Conservation (phyloP, 768 basidiomycete species). For the Phlegmacium glaucopus region DNA sequence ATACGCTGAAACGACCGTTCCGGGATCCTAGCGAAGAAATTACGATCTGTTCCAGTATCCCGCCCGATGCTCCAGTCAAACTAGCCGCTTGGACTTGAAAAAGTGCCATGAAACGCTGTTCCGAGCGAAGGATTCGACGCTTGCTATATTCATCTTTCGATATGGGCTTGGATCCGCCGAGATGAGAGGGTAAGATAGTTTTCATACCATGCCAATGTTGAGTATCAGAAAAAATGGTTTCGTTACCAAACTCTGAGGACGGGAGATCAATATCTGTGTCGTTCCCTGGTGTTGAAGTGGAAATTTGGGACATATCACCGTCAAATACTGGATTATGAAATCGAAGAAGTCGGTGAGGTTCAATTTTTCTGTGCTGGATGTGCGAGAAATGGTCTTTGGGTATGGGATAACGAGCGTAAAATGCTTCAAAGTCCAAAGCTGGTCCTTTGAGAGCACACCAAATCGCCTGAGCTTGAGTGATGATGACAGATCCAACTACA, state of each 20-base stretch:
- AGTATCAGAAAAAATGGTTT: conserved; percentile 44
- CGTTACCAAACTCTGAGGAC: conserved; percentile 37
- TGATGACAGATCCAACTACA: conserved; percentile 14
- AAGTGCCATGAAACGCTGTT: conserved; percentile 57
- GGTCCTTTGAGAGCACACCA: conserved; percentile 18
- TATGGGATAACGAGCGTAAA: conserved; percentile 22
- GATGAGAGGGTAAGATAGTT: conserved; percentile 49
- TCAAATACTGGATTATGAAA: conserved; percentile 36
- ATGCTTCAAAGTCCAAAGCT: conserved; percentile 11
- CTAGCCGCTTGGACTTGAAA: conserved; percentile 60
- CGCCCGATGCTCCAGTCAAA: conserved; percentile 60
- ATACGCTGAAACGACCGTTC: background rate
- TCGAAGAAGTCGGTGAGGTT: conserved; percentile 27
- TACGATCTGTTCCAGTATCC: conserved; percentile 46
- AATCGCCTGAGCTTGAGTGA: conserved; percentile 15
- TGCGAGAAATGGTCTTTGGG: conserved; percentile 17
- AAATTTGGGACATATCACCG: conserved; percentile 18
- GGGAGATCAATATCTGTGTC: conserved; percentile 9
- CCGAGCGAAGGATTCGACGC: conserved; percentile 31
- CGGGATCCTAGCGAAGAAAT: conserved; percentile 37
- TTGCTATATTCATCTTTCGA: conserved; percentile 32
- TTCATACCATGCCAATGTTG: conserved; percentile 59
- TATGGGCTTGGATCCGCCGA: conserved; percentile 42
- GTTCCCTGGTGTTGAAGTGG: conserved; percentile 12
- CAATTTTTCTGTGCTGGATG: background rate